phyloP scores from a whole-genome alignment of 2,329 filamentous ascomycete species.

The Xylaria multiplex region DNA sequence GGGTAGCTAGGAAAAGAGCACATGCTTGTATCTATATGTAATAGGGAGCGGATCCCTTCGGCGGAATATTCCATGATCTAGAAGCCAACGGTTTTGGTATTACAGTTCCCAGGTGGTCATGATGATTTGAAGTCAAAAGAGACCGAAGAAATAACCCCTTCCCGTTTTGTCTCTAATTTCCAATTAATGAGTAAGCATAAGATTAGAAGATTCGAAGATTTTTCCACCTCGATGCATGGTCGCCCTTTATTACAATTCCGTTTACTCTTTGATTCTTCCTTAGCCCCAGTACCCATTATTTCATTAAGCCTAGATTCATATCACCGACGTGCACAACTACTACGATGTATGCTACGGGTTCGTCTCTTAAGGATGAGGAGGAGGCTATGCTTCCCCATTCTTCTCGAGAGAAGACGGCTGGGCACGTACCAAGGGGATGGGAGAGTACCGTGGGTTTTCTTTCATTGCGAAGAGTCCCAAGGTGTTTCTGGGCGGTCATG shows the following conservation, averaged over 20 bases:
- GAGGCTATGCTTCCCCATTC: conserved; percentile 42
- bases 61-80: conserved; percentile 11
- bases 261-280: conserved; percentile 1
- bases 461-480: conserved; percentile 34
- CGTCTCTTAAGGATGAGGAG: conserved; percentile 40
- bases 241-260: not conserved
- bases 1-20: conserved; percentile 4
- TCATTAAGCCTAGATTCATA: not conserved
- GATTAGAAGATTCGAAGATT: not conserved
- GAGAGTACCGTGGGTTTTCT: conserved; percentile 22
- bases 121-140: not conserved
- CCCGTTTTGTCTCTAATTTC: not conserved
- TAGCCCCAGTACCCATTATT: conserved; percentile 1
- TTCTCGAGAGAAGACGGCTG: conserved; percentile 21
- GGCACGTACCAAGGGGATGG: conserved; percentile 19
- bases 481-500: conserved; percentile 40
- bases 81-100: not conserved
- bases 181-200: conserved; percentile 8
- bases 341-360: conserved; percentile 38
- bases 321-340: not conserved
- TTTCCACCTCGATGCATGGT: not conserved
- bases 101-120: not conserved
- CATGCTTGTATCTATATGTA: conserved; percentile 14
- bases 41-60: not conserved
- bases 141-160: not conserved